Base-by-base conservation (phyloP, 768 basidiomycete genomes). In the Rhodosporidiobolus sp. region DNA sequence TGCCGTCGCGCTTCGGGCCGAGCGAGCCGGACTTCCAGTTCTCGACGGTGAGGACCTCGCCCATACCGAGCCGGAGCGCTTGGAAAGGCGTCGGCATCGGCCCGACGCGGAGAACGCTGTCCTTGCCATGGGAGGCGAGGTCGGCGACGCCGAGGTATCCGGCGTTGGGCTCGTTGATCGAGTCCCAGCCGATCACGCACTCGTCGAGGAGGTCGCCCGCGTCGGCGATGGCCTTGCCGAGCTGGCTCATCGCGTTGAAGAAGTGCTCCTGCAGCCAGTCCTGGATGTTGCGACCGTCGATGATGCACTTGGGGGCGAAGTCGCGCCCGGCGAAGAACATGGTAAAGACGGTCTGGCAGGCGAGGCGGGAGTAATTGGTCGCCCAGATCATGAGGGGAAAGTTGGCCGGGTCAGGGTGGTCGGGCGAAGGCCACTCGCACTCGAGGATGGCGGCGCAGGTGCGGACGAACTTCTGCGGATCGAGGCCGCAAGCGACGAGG, bases 311-410 rank as follows among this genome's bases (percentile, higher is more conserved):
- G 0, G 96, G 96, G 0, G 96, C 93, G 80, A 90, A 98, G 53
- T 88, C 87, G 14, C 87, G 85, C 2, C 94, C 94, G 30, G 90
- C 93, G 80, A 91, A 98, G 85, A 97, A 98, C 73, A 99, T 86
- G 12, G 95, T 93, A 83, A 95, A 95, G 64, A 96, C 80, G 19
- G 93, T 95, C 79, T 93, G 90, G 28, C 88, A 88, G 62, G 89
- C 86, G 38, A 97, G 88, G 26, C 90, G 91, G 53, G 90, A 88
- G 79, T 97, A 97, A 79, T 98, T 97, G 34, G 95, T 97, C 12
- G 88, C 87, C 96, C 96, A 99, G 72, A 93, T 87, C 96, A 99
- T 99, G 59, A 90, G 87, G 10, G 96, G 95, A 72, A 93, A 85
- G 0, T 86, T 80, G 4, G 86, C 84, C 0, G 95, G 94, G 75